Base-by-base conservation (phyloP, 1,284 basidiomycete species). In the Xerocomus nothofagi region DNA sequence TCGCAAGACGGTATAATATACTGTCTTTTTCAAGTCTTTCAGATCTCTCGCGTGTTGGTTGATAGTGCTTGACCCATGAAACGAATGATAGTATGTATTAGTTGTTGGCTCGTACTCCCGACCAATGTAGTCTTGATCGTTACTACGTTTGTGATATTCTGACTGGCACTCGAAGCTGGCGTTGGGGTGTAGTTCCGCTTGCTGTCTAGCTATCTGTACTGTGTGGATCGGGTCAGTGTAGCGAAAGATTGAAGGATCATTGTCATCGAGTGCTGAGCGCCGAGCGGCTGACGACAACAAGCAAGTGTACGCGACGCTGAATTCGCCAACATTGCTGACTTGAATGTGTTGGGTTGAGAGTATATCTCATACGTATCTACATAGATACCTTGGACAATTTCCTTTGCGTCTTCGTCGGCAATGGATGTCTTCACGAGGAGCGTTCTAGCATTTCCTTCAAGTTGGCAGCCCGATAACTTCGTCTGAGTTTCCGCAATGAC, bases 391-490 rank as follows among this genome's bases (percentile, higher is more conserved):
- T 38, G 18, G 26, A 26, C 17, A 27, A 15, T 38, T 39, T 31
- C 11, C 10, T 26, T 24, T 14, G 6, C 20, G 18, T 21, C 26
- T 45, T 33, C 6, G 7, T 5, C 12, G 14, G 14, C n/a, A 29
- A 11, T 49, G 29, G 12, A 52, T 33, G 2, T 43, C 39, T 41
- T 66, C 40, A 51, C 8, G 39, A 17, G 21, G 43, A 14, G 10
- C 15, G 31, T 50, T 63, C 87, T 54, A 95, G 72, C 65, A 87
- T 69, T 60, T 84, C 75, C 47, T 86, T 82, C n/a, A n/a, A n/a
- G n/a, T n/a, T n/a, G 4, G 86, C 91, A 63, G 93, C 90, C 56
- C 79, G 71, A 68, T 97, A 97, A n/a, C 68, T 91, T 79, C 43
- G 78, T 69, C 66, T 74, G 80, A 15, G 94, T 97, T 47, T 86